Base-by-base conservation (phyloP, 1,284 basidiomycete genomes). In the Gymnopus androsaceus region DNA sequence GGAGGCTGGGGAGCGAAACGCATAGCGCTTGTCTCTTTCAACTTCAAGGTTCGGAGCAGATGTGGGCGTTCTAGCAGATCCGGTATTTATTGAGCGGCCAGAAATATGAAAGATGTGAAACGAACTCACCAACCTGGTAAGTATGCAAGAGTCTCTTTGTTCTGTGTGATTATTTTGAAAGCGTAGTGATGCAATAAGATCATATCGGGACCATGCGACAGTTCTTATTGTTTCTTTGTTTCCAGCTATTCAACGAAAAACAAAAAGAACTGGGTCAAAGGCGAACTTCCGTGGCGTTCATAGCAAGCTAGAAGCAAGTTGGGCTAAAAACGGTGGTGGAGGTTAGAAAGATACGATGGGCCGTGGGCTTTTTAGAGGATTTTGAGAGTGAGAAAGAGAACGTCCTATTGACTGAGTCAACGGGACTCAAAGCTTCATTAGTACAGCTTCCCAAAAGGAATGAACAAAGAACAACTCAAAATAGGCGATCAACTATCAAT, bases 391-490 rank as follows among this genome's bases (percentile, higher is more conserved):
- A 33, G 30, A 44, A 44, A 42, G 12, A 31, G 38, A 51, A 38
- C 19, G 9, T 15, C 31, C 28, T 63, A 62, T 63, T 34, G 65
- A 44, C 63, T 72, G 59, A 73, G 70, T 47, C 31, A 47, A 33
- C 45, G 1, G 14, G 44, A 46, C 44, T 23, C 31, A 38, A 38
- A 38, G 36, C 19, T 5, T n/a, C 68, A 66, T 67, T 67, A 58
- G 41, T 42, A 42, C 12, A 42, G n/a, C 55, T 63, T 55, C 68
- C 69, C 56, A 58, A 66, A 69, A 54, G 55, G 59, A 61, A 62
- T 60, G 55, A 61, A 60, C 59, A 61, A 69, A 68, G 59, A 60
- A 62, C 63, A 55, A 54, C 36, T 47, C 58, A 57, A 56, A 63
- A 61, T 58, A 51, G 62, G 64, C 61, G 47, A 49, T 60, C 58